Evolutionary conservation across 73 alveolate species (phyloP), one percentile per base, ranked within the genome.

Genomic region (Blepharisma stoltei): DNA sequence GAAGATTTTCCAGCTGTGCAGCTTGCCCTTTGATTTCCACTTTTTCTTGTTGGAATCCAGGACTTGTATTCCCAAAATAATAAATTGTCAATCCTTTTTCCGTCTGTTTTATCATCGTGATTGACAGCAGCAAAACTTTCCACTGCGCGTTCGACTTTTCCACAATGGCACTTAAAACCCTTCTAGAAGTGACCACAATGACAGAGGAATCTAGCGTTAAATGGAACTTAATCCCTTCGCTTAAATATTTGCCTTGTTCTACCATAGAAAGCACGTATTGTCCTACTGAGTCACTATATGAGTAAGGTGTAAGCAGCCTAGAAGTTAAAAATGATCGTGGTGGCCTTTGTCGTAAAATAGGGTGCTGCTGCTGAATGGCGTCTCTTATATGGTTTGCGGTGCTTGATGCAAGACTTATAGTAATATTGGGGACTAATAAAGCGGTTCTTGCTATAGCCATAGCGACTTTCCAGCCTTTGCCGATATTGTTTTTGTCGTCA

Each of bases 101-200:
- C 2, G 14, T 38, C 2, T 14, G 18, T 25, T 25, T 60, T 18
- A 60, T 60, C 37, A 14, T 9, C 0, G 73, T 20, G 46, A 60
- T 60, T 25, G 48, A 18, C 11, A 18, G 37, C 14, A 60, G 14
- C 73, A n/a, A 20, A n/a, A 60, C 38, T 18, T 60, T n/a, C 73
- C 73, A 60, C 37, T 11, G 14, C 18, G 48, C 37, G 2, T 25
- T 60, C 2, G 18, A 14, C 4, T 60, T 38, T 25, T 60, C 73
- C 14, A 60, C 73, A 14, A 60, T 38, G 18, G 73, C 73, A 5
- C 73, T 14, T 20, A 60, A 25, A 20, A 60, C 73, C 5, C 73
- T 60, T 60, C 46, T 60, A 60, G 73, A 60, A 20, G 73, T 60
- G 45, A 60, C 73, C 14, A 60, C 73, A 60, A 60, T 25, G 23